These are phyloP conservation scores for Trichoderma breve DNA, from an alignment of 2,329 filamentous ascomycete genomes.

Conservation along the genomic window DNA sequence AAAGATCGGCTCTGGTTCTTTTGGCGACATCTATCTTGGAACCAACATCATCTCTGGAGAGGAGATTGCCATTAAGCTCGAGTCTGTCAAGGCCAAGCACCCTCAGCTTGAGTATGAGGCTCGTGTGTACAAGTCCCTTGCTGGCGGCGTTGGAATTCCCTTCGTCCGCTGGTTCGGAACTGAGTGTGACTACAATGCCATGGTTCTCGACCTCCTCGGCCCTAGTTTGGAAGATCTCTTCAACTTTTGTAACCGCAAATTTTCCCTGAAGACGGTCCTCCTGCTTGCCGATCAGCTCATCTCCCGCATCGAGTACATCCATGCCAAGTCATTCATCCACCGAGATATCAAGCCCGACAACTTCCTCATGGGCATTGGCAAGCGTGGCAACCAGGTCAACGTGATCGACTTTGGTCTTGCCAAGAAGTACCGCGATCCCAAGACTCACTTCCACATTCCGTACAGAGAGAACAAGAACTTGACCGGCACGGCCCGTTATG, in stretches of 20 bases:
- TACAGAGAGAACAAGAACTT: constrained; percentile 99
- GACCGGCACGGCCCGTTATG: constrained; percentile 97
- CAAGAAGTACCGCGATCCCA: constrained; percentile 99
- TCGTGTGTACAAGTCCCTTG: constrained; percentile 85
- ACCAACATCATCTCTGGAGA: constrained; percentile 99
- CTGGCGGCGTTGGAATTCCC: constrained; percentile 94
- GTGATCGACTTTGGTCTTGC: constrained; percentile 98
- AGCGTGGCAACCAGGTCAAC: constrained; percentile 98
- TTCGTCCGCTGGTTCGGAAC: constrained; percentile 99
- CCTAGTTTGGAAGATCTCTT: constrained; percentile 96
- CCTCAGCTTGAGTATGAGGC: constrained; percentile 98
- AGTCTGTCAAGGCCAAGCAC: constrained; percentile 99
- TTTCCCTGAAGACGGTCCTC: constrained; percentile 96
- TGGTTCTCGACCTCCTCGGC: constrained; percentile 96
- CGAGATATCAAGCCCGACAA: constrained; percentile 99
- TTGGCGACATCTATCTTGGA: constrained; percentile 97
- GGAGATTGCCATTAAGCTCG: constrained; percentile 99
- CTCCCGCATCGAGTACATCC: constrained; percentile 98
- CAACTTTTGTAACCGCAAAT: constrained; percentile 99
- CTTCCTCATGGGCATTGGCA: constrained; percentile 98
- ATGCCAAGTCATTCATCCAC: constrained; percentile 99
- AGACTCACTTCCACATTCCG: constrained; percentile 99
- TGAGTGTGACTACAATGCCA: constrained; percentile 99
- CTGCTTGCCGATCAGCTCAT: constrained; percentile 97
- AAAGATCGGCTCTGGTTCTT: constrained; percentile 96